These are phyloP conservation scores for Colletotrichum gloeosporioides DNA, from an alignment of 2,329 filamentous ascomycete species.

Conservation along the genomic window DNA sequence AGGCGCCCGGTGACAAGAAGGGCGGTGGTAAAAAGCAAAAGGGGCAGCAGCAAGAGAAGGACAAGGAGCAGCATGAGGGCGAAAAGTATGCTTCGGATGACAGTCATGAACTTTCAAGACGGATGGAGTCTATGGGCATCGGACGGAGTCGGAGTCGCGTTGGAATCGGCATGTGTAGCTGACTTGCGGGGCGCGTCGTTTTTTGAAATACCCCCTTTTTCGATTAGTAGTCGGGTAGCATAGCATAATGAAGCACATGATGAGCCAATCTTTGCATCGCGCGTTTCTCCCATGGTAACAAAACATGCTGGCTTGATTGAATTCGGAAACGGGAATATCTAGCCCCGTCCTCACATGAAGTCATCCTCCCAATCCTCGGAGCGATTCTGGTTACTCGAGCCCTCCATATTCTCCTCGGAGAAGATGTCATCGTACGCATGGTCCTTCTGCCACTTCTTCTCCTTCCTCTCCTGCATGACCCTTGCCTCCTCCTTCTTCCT, in stretches of 20 bases:
- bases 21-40: not conserved
- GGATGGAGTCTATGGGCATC: conserved; percentile 38
- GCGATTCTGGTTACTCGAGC: conserved; percentile 85
- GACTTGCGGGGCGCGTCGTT: conserved; percentile 8
- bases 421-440: conserved; percentile 96
- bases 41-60: not conserved
- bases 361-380: conserved; percentile 83
- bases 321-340: not conserved
- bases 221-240: not conserved
- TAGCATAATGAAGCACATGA: not conserved
- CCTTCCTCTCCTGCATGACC: conserved; percentile 79
- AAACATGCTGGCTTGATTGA: not conserved
- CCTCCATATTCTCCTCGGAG: conserved; percentile 78
- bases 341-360: conserved; percentile 72
- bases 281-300: not conserved
- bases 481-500: conserved; percentile 80
- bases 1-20: not conserved
- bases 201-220: conserved; percentile 16
- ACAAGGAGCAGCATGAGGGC: not conserved
- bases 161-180: conserved; percentile 24
- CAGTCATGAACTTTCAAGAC: conserved; percentile 27
- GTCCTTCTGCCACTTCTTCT: conserved; percentile 94
- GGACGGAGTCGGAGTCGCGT: conserved; percentile 25
- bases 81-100: conserved; percentile 15
- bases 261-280: not conserved